A percentile compares a stretch with the other conserved stretches of the same genome.
Conservation (phyloP, 176 grass and related monocot genomes). For the Eremochloa ophiuroides region DNA sequence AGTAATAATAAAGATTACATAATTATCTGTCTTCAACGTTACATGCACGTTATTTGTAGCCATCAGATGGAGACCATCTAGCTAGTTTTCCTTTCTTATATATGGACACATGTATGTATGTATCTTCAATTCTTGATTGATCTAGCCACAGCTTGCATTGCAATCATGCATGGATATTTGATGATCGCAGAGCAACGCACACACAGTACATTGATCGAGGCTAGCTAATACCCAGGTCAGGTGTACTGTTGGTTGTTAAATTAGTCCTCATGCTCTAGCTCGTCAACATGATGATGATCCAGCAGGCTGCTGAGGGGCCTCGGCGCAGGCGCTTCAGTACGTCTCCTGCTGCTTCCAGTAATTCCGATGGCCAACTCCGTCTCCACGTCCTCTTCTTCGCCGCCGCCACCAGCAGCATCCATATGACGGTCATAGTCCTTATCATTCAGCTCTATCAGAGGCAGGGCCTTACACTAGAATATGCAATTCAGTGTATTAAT, state of each 20-base stretch:
- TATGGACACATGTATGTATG: neutral
- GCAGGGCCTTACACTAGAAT: conserved; percentile 21
- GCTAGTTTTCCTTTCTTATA: no score
- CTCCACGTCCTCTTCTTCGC: conserved; percentile 43
- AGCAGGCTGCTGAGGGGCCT: neutral
- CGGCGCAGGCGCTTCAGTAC: neutral
- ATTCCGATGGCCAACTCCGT: conserved; percentile 68
- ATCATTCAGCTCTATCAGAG: conserved; percentile 28
- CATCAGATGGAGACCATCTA: no score
- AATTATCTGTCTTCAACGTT: no score
- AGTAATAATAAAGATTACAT: no score
- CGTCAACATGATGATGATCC: no score
- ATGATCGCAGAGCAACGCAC: no score
- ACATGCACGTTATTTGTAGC: no score
- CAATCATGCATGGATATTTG: neutral
- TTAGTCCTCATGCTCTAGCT: no score
- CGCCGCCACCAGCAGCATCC: neutral
- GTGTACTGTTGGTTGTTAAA: no score
- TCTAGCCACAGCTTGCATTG: neutral
- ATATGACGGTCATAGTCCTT: neutral
- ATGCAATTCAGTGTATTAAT: neutral
- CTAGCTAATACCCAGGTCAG: no score
- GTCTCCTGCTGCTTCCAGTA: neutral
- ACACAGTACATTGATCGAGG: no score
- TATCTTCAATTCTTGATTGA: neutral